Evolutionary conservation across 495 filamentous ascomycete species (phyloP).

Genomic region (Opeltia flavorubescens): DNA sequence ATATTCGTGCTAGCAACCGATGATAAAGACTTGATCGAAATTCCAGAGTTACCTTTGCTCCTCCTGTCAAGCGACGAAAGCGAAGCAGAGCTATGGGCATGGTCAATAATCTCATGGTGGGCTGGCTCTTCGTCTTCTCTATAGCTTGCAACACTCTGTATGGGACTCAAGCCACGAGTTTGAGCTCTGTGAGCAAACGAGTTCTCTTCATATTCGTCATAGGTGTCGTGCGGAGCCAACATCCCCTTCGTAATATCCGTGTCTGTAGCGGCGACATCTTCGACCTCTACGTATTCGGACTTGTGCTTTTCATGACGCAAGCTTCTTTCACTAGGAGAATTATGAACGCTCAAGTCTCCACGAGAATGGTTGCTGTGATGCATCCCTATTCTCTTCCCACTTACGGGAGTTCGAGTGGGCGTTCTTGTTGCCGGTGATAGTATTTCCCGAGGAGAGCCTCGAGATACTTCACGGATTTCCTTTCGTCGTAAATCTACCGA

Average conservation of each 20-base stretch:
- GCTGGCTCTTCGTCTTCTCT: slow-evolving; percentile 37
- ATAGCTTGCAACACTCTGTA: slow-evolving; percentile 77
- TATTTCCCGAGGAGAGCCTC: slow-evolving; percentile 36
- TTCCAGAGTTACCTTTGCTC: slow-evolving; percentile 23
- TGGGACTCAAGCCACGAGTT: slow-evolving; percentile 61
- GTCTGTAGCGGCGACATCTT: slow-evolving; percentile 28
- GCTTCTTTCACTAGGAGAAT: slow-evolving; percentile 34
- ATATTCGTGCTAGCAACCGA: slow-evolving; percentile 42
- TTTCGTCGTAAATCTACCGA: slow-evolving; percentile 24
- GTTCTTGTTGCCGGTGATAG: slow-evolving; percentile 39
- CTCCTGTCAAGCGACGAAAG: slow-evolving; percentile 25
- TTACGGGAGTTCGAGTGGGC: slow-evolving; percentile 36
- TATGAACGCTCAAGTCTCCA: slow-evolving; percentile 37
- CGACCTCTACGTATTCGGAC: slow-evolving; percentile 27
- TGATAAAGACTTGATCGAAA: slow-evolving; percentile 37
- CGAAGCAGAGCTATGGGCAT: slow-evolving; percentile 31
- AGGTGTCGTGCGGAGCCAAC: slow-evolving; percentile 25
- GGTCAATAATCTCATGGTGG: slow-evolving; percentile 31
- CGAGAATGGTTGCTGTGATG: slow-evolving; percentile 47
- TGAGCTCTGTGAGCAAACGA: slow-evolving; percentile 43
- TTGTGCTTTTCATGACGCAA: slow-evolving; percentile 27
- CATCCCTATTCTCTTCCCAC: slow-evolving; percentile 35
- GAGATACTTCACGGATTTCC: slow-evolving; percentile 38
- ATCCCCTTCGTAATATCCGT: slow-evolving; percentile 31
- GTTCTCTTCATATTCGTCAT: slow-evolving; percentile 29